Percentiles rank a stretch among this genome's conserved stretches.
Conservation (phyloP, 2,329 filamentous ascomycete genomes). For the Ophiocordyceps robertsii region DNA sequence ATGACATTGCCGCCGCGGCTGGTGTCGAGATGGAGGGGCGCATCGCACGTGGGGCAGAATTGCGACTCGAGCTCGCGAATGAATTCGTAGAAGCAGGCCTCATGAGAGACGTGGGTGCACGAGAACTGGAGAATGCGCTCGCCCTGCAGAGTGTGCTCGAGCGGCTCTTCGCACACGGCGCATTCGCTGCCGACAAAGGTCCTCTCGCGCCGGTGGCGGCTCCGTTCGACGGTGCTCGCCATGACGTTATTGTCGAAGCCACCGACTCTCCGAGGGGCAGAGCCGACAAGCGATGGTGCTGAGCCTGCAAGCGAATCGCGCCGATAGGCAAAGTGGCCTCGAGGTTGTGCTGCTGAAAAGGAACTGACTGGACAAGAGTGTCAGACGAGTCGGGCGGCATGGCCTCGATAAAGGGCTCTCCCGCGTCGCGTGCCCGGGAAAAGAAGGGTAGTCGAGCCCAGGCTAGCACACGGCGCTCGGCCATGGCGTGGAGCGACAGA, state of each 20-base stretch:
- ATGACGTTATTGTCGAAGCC: constrained; percentile 28
- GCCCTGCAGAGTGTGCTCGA: constrained; percentile 88
- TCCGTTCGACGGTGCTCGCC: constrained; percentile 48
- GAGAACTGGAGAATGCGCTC: constrained; percentile 93
- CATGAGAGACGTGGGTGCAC: constrained; percentile 92
- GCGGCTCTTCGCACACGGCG: constrained; percentile 88
- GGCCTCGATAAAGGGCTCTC: neutral
- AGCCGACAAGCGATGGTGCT: constrained; percentile 17
- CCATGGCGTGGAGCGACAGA: neutral
- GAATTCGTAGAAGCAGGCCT: constrained; percentile 98
- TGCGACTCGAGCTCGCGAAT: constrained; percentile 91
- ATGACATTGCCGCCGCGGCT: constrained; percentile 86
- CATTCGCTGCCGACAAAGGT: constrained; percentile 94
- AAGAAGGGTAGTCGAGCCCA: neutral
- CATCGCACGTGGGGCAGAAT: constrained; percentile 87
- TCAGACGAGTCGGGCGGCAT: neutral
- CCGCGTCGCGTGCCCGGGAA: neutral
- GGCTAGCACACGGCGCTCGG: neutral
- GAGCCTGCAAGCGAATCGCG: constrained; percentile 20
- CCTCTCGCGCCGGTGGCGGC: constrained; percentile 70
- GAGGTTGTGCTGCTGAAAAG: constrained; percentile 11
- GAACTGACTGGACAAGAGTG: constrained; percentile 9
- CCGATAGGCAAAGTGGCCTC: constrained; percentile 12
- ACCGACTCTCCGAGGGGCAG: constrained; percentile 20
- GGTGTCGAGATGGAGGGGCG: constrained; percentile 81